phyloP scores from a whole-genome alignment of 2,329 filamentous ascomycete species.

The Verticillium albo-atrum region DNA sequence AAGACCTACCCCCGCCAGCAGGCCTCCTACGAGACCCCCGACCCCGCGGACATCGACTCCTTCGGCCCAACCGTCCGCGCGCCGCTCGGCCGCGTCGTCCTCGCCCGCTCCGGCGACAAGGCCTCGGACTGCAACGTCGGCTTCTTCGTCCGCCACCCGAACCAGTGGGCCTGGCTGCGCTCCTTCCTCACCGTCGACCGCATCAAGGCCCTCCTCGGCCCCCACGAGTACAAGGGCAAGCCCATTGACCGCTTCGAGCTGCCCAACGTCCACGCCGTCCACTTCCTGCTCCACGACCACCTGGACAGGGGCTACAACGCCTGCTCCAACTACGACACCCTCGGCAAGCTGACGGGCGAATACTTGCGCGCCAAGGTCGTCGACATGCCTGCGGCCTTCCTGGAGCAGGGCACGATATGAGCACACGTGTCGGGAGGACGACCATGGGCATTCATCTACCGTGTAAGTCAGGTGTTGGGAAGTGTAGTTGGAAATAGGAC shows the following conservation, averaged over 20 bases:
- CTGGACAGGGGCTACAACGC: slow-evolving; percentile 40
- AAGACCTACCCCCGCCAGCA: background rate
- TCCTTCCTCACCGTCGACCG: slow-evolving; percentile 29
- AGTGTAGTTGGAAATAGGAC: too few species aligned
- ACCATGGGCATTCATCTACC: background rate
- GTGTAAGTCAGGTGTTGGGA: background rate
- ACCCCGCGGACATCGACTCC: background rate
- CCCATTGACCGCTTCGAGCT: slow-evolving; percentile 42
- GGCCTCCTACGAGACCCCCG: background rate
- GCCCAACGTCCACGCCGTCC: slow-evolving; percentile 31
- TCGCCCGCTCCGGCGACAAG: slow-evolving; percentile 27
- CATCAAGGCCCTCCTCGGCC: slow-evolving; percentile 33
- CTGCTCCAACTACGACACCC: slow-evolving; percentile 20
- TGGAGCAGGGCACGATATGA: slow-evolving; percentile 15
- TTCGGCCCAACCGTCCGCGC: slow-evolving; percentile 5
- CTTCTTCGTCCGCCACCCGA: slow-evolving; percentile 28
- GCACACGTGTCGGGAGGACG: background rate
- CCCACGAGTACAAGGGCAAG: slow-evolving; percentile 31
- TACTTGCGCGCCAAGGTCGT: slow-evolving; percentile 21
- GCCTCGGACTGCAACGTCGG: slow-evolving; percentile 27
- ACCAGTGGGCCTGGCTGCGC: slow-evolving; percentile 35
- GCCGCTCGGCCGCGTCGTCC: slow-evolving; percentile 23
- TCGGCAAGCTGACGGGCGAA: slow-evolving; percentile 23
- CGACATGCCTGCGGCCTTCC: slow-evolving; percentile 20
- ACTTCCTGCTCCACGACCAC: slow-evolving; percentile 41